Evolutionary conservation across 352 stramenopile genomes (phyloP), one percentile per base, ranked within the genome.

Genomic region (Pythium apleroticum): DNA sequence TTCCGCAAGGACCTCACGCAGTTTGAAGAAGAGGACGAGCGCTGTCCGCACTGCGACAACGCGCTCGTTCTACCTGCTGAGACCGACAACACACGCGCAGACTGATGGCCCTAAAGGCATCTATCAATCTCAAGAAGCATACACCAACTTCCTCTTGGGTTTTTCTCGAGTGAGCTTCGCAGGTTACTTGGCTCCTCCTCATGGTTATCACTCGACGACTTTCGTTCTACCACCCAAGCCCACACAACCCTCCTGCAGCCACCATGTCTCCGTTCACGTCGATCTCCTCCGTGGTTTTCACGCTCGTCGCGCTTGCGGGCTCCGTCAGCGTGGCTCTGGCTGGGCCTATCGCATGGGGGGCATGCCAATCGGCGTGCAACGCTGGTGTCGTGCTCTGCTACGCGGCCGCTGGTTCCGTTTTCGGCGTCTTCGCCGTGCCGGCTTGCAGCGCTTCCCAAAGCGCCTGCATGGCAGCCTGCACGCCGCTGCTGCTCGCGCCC

Each of bases 21-120:
- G 33, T 76, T 93, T 17, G 73, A 71, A 3, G 59, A 73, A 28
- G 75, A 87, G 31, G 79, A 90, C 64, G 78, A 90, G 61, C 61
- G 54, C 45, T 91, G 84, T 62, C 81, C 84, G 53, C 81, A 90
- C 65, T 91, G 84, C 54, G 69, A 57, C n/a, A 80, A 83, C 58
- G 37, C 31, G 27, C 60, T 90, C 12, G 69, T 84, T 5, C 58
- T 86, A 28, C 28, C 64, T 3, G 65, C 66, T 4, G 69, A 59
- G 50, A 50, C 22, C 19, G 17, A 45, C 25, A 20, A 5, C 28
- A 22, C 27, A 30, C 22, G 22, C 3, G 28, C 3, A 50, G 28
- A 20, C 20, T 46, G 4, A 20, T n/a, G 20, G 19, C 9, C 4
- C 28, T 14, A 49, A 14, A 49, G 14, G 27, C 25, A 30, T 25